phyloP scores from a whole-genome alignment of 2,329 filamentous ascomycete genomes.

The Alternaria sp. region DNA sequence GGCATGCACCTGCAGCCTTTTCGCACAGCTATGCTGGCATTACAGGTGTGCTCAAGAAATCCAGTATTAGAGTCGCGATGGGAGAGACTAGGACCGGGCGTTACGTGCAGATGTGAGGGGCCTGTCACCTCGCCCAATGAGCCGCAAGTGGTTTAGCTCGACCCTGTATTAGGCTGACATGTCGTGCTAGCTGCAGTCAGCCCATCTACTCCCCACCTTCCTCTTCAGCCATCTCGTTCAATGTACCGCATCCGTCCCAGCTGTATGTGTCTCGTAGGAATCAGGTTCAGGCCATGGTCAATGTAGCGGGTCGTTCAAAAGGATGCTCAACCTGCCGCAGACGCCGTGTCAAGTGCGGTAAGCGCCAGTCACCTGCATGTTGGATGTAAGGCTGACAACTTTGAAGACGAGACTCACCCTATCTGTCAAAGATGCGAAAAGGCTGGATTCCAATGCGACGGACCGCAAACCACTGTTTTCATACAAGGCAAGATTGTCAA shows the following conservation, averaged over 20 bases:
- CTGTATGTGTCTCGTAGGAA: background rate
- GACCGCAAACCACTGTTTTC: constrained; percentile 34
- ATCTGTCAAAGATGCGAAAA: constrained; percentile 37
- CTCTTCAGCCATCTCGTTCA: constrained; percentile 8
- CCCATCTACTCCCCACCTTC: background rate
- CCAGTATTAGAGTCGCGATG: background rate
- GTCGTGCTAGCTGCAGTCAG: constrained; percentile 1
- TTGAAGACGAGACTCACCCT: constrained; percentile 37
- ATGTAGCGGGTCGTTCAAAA: constrained; percentile 43
- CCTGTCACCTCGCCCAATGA: constrained; percentile 30
- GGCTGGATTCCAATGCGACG: constrained; percentile 34
- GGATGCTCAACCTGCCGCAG: constrained; percentile 43
- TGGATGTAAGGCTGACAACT: constrained; percentile 10
- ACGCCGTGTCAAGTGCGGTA: constrained; percentile 45
- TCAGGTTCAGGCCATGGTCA: constrained; percentile 33
- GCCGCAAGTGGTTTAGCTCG: constrained; percentile 34
- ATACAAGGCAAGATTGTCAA: constrained; percentile 37
- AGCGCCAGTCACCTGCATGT: constrained; percentile 11
- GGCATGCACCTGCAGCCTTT: background rate
- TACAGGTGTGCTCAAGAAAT: background rate
- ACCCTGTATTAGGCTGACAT: background rate
- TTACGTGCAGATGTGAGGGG: background rate
- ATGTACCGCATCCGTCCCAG: constrained; percentile 1
- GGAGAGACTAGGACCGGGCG: background rate
- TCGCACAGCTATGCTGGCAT: background rate